Base-by-base conservation (phyloP, 805 yeast genomes). In the Saccharomycopsis fibuligera region DNA sequence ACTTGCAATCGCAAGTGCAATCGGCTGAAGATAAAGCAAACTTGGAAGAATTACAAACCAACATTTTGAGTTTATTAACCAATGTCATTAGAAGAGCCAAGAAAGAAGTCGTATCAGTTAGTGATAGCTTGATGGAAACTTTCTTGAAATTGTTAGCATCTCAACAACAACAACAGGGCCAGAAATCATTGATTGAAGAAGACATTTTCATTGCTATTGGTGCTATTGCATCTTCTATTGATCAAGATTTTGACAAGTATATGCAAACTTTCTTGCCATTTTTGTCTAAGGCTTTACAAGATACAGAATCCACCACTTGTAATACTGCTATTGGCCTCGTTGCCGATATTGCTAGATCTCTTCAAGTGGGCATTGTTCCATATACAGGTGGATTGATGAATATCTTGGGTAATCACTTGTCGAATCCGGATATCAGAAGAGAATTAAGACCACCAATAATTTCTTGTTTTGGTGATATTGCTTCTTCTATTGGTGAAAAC, bases 381-480 rank as follows among this genome's bases (percentile, higher is more conserved):
- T 91, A 86, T 63, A 79, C 86, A 54, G 81, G 80, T 51, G 84
- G 83, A 3, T 76, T 91, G 61, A 89, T 93, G 96, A 77, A 78
- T 45, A 83, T 84, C 42, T 74, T 93, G 61, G 91, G 96, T 47
- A 73, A 75, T 43, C 79, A 80, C 60, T 73, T 93, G 54, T 79
- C 83, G 50, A 77, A 77, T 58, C 73, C 75, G 37, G 77, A 75
- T 49, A 81, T 87, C 17, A 83, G 83, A 62, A 78, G 86, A 51
- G 96, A 88, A 54, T 73, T 91, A 56, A 82, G 86, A 64, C 96
- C 97, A 16, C 75, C 87, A 21, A 87, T 91, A 25, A 69, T 93
- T 56, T 86, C 97, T 10, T 88, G 96, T 60, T 87, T 93, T 64
- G 99, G 99, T 55, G 99, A 93, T 65, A 78, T 93, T 60, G 97